Base-by-base conservation (phyloP, 176 grass and related monocot genomes). In the Triticum dicoccoides region DNA sequence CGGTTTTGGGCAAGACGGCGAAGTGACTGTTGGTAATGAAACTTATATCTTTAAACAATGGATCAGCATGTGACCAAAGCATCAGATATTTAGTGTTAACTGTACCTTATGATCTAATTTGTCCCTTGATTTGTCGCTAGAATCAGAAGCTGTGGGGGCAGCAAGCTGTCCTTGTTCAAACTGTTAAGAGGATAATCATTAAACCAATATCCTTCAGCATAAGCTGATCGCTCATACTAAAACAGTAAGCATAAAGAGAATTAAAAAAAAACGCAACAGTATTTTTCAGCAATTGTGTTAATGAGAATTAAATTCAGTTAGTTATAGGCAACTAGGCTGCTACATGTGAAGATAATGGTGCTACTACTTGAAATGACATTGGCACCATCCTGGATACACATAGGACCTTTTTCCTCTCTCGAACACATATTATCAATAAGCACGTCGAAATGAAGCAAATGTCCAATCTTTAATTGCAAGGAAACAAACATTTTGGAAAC, bases 1-100 rank as follows among this genome's bases (percentile, higher is more conserved):
- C 96, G 96, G 84, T 98, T 98, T 85, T 98, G 96, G 72, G 96
- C 96, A 82, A 98, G 93, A 68, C 96, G 93, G 8, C 93, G 91
- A 91, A 94, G 90, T 79, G 90, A 77, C 96, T 98, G 32, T 61
- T 84, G 14, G 76, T 10, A 81, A 79, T 44, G 75, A 27, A 91
- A 34, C 78, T 6, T 13, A 62, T 23, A 67, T 30, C 23, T 78
- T 78, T 87, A 9, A 76, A 51, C 5, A 82, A 5, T 82, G 51
- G 70, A 41, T 82, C 54, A 54, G 27, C 58, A 20, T 29, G 76
- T 45, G 54, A 81, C 27, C 6, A 73, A 39, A 78, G 30, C 61
- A 79, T 38, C 29, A 61, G 67, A 65, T 64, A 73, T 82, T 52
- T 61, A 82, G 42, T 49, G 41, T 21, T 33, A 65, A 61, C 14